These are phyloP conservation scores for Clavaria fumosa DNA, from an alignment of 768 basidiomycete genomes.

Conservation along the genomic window DNA sequence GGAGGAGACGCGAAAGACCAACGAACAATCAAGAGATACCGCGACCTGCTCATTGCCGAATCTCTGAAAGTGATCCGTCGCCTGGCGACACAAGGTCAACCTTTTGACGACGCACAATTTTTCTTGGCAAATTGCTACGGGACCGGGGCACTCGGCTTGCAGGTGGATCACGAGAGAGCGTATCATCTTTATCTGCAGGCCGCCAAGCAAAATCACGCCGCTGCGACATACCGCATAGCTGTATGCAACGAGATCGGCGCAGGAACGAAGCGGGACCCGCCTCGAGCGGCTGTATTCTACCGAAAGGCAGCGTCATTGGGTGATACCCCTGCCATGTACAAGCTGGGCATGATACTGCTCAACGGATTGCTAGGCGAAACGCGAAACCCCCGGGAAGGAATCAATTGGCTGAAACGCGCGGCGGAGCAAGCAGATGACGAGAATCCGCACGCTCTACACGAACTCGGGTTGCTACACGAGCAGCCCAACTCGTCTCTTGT, in stretches of 20 bases:
- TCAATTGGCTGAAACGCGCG: constrained; percentile 88
- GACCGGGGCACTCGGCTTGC: constrained; percentile 87
- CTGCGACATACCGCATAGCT: constrained; percentile 91
- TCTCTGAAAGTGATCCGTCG: constrained; percentile 85
- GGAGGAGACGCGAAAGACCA: constrained; percentile 58
- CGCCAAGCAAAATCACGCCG: constrained; percentile 90
- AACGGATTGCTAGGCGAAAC: constrained; percentile 71
- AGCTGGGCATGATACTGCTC: constrained; percentile 95
- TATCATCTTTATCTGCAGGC: constrained; percentile 96
- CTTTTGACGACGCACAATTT: constrained; percentile 95
- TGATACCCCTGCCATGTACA: constrained; percentile 98
- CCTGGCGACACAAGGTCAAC: constrained; percentile 80
- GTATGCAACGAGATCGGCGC: constrained; percentile 99
- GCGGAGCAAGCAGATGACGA: constrained; percentile 97
- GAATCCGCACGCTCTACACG: constrained; percentile 94
- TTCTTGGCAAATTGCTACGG: constrained; percentile 96
- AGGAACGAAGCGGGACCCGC: constrained; percentile 78
- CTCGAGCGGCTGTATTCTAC: constrained; percentile 88
- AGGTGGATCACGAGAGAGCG: constrained; percentile 94
- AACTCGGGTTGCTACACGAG: constrained; percentile 82
- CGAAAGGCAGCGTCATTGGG: constrained; percentile 92
- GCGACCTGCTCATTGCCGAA: constrained; percentile 75
- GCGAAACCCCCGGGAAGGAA: constrained; percentile 79
- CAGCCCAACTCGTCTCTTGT: constrained; percentile 50
- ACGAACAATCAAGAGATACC: constrained; percentile 78